Base-by-base conservation (phyloP, 2,329 filamentous ascomycete genomes). In the Fusarium pseudoanthophilum region DNA sequence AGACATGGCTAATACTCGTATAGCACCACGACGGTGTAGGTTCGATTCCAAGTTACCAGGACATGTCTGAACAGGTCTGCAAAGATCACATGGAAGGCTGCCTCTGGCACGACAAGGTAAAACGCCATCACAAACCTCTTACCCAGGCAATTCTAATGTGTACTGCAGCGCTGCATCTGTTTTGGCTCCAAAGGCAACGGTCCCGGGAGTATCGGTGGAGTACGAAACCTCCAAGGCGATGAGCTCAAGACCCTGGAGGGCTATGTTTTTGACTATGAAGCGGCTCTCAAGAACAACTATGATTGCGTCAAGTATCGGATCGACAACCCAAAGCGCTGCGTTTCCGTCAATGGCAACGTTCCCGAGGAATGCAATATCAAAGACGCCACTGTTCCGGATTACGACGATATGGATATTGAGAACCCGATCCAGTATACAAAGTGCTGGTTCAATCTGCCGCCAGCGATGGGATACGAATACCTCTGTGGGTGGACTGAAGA, bases 71-170 rank as follows among this genome's bases (percentile, higher is more conserved):
- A 18, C 24, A 45, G 7, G 18, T 45, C 26, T 45, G 43, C 7
- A 14, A 45, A 20, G 43, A 45, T 11, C 43, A 26, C 4, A 45
- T 45, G 43, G 43, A 45, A 26, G 43, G 43, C 11, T 45, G 43
- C 18, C 24, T 26, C n/a, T 45, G 43, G 43, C 43, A 45, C 11
- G 43, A 45, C 0, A 9, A 45, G 4, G 42, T 45, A 32, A 32
- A 32, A 43, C 7, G 15, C 24, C 10, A 6, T 18, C 15, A 32
- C 30, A 32, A 4, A 32, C 9, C 14, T 34, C 32, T 34, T 13
- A 15, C 5, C 7, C 8, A 11, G 5, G 7, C 4, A 1, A 15
- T 16, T 24, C n/a, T 24, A 42, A 42, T 2, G 6, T 7, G 14
- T 2, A 15, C 6, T 42, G 0, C 15, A 42, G 42, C 43, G 43